Evolutionary conservation across 306 rosid genomes (phyloP), one percentile per base, ranked within the genome.

Genomic region (Quercus ilex): DNA sequence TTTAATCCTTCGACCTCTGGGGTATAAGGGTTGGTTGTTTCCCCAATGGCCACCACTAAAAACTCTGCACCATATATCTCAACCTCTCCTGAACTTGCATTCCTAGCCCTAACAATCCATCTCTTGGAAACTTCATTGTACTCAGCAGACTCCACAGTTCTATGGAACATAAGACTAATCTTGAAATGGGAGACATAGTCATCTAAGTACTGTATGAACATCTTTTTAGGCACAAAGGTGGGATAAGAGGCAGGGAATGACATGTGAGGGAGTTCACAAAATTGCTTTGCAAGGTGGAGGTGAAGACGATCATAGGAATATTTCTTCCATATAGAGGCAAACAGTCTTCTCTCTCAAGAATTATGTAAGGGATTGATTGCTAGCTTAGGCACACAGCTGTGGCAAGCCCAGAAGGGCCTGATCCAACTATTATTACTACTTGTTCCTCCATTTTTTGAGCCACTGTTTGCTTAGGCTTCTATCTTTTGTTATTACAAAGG

Each of bases 11-110:
- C 67, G 7, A 91, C 30, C 73, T 76, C 76, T 0, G 96, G 97
- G 1, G 82, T 68, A 80, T 72, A 85, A 11, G 94, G 91, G 49
- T 89, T 78, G 1, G 74, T 31, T 0, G 85, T 55, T 78, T 87
- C 92, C 3, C 97, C 96, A 0, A 88, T 88, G 3, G 97, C 97
- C 83, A 91, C 96, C 71, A 92, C 96, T 71, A 92, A 5, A 52
- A 82, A 86, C 75, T 73, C 79, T 2, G 83, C 87, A 1, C 0
- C 2, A 73, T 79, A 87, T 6, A 83, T 88, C 87, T 91, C 97
- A 4, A 74, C 68, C 78, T 78, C 77, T 1, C 82, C 74, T 14
- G 75, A 56, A 0, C 59, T 80, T 0, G 71, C 74, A 7, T 73
- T 82, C 59, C 21, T 74, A 0, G 91, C 91, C 68, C 35, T 65